Evolutionary conservation across 108 stramenopile genomes (phyloP).

Genomic region (Skeletonema costatum): DNA sequence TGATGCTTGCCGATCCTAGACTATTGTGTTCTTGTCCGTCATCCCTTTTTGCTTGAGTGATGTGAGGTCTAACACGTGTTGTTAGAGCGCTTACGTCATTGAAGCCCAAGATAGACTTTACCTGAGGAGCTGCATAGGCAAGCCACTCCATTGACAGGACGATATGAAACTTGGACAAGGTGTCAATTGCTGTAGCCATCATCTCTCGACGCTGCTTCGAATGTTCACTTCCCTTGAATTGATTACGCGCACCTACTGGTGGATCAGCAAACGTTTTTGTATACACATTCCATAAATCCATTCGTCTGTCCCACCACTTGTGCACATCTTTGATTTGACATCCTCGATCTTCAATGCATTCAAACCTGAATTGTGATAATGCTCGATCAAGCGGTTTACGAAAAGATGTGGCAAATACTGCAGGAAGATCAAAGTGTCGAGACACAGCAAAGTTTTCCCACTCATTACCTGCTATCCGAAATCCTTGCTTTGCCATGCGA

Average conservation of each 20-base stretch:
- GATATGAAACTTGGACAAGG: conserved; percentile 72
- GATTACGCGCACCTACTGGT: conserved; percentile 29
- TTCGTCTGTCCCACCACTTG: conserved; percentile 67
- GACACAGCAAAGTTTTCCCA: conserved; percentile 75
- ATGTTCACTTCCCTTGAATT: conserved; percentile 22
- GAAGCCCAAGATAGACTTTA: conserved; percentile 71
- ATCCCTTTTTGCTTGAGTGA: conserved; percentile 63
- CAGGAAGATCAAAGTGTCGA: conserved; percentile 73
- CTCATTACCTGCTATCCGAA: conserved; percentile 79
- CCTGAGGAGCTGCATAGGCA: conserved; percentile 68
- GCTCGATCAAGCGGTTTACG: conserved; percentile 80
- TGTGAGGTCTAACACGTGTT: conserved; percentile 76
- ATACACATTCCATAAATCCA: conserved; percentile 78
- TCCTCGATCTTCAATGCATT: conserved; percentile 83
- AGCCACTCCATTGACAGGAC: conserved; percentile 83
- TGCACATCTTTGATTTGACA: conserved; percentile 68
- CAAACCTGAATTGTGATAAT: conserved; percentile 85
- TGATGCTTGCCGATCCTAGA: conserved; percentile 71
- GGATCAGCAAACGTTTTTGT: conserved; percentile 71
- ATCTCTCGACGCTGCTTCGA: conserved; percentile 45
- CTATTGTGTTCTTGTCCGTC: conserved; percentile 78
- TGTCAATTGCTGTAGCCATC: conserved; percentile 66
- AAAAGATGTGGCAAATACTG: conserved; percentile 81
- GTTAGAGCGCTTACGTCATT: conserved; percentile 62
- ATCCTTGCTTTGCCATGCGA: conserved; percentile 45